Conservation (phyloP, 1,284 basidiomycete genomes). For the Cryptococcus sp. region DNA sequence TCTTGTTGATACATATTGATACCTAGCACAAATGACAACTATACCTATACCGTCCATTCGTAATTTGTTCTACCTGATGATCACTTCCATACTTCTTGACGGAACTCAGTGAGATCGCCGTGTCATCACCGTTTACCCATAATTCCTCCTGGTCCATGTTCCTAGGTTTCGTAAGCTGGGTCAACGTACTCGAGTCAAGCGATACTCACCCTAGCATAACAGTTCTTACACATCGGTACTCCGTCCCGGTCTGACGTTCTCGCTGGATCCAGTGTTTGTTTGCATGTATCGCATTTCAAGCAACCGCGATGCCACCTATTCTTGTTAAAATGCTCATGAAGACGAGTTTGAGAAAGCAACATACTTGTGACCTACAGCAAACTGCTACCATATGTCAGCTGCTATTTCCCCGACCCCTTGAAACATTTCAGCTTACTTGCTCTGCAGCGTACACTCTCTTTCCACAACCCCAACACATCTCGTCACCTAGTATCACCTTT, state of each 20-base stretch:
- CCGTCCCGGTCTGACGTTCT: slow-evolving; percentile 58
- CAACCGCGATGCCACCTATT: slow-evolving; percentile 43
- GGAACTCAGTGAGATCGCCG: no score
- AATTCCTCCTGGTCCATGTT: slow-evolving; percentile 40
- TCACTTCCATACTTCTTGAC: no score
- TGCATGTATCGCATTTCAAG: slow-evolving; percentile 38
- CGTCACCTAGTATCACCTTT: slow-evolving; percentile 26
- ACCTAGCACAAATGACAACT: no score
- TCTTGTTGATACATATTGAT: no score
- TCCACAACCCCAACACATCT: slow-evolving; percentile 38
- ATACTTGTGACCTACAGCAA: slow-evolving; percentile 27
- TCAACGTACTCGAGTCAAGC: neutral
- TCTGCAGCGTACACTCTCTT: slow-evolving; percentile 48
- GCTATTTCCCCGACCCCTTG: neutral
- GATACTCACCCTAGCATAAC: slow-evolving; percentile 37
- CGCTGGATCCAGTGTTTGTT: slow-evolving; percentile 35
- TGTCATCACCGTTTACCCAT: slow-evolving; percentile 8
- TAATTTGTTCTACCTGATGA: no score
- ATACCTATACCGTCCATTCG: no score
- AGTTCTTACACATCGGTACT: slow-evolving; percentile 42
- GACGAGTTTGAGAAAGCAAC: neutral
- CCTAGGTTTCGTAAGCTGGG: slow-evolving; percentile 6
- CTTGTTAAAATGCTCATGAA: neutral
- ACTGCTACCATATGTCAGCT: neutral
- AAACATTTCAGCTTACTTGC: slow-evolving; percentile 24